Base-by-base conservation (phyloP, 2,329 filamentous ascomycete genomes). In the Fusarium annulatum region DNA sequence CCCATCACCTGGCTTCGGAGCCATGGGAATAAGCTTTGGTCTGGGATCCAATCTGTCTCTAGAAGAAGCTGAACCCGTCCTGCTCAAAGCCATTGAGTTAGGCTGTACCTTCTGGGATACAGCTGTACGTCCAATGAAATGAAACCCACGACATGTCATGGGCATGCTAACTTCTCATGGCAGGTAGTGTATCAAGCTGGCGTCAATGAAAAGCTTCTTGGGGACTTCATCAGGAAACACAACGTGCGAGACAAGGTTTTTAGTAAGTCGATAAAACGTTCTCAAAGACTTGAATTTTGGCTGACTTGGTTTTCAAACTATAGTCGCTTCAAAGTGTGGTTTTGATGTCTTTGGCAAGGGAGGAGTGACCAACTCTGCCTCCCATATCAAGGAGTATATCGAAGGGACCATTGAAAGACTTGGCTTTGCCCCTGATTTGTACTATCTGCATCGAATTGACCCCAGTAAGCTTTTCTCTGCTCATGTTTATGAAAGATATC, bases 51-150 rank as follows among this genome's bases (percentile, higher is more conserved):
- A 66, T 2, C 8, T 67, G 1, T 23, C 4, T 3, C 42, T 67
- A 1, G 61, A 67, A 12, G 61, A 67, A 21, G 64, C 64, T 4
- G 61, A 67, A 14, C 64, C 61, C 1, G 61, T 67, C 9, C 4
- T 67, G 9, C 43, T 67, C 5, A 67, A 59, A 10, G 43, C 61
- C 1, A 58, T 67, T 18, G 61, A 67, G 16, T 11, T 67, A 9
- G 61, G 64, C 7, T 67, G 64, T 2, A 67, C 42, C 1, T 67
- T 67, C 5, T 67, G 61, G 64, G 64, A 67, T 12, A 67, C 61
- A 9, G 61, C 64, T n/a, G 61, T 67, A n/a, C 3, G 60, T 23
- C 3, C 0, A 23, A 43, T 16, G 15, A 43, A 18, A 11, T 7
- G n/a, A 43, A 9, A 2, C 4, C 15, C 1, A 10, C 15, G 15